Evolutionary conservation across 2,329 filamentous ascomycete genomes (phyloP).

Genomic region (Xylaria sp.): DNA sequence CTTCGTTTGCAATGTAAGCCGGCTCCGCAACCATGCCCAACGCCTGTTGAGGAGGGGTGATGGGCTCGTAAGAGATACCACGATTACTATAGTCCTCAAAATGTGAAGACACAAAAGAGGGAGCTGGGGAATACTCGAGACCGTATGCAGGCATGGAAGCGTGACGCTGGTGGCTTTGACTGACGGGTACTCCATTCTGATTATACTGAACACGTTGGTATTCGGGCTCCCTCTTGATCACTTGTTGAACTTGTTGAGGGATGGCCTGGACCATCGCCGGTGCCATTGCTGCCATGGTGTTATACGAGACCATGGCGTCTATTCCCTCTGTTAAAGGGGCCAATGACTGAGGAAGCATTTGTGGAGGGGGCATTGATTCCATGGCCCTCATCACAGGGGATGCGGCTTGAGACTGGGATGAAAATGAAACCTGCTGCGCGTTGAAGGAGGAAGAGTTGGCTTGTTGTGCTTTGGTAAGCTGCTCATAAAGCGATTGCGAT

Average conservation of each 20-base stretch:
- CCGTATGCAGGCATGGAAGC: conserved; percentile 97
- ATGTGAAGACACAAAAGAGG: conserved; percentile 97
- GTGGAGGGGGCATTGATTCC: conserved; percentile 91
- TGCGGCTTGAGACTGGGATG: conserved; percentile 76
- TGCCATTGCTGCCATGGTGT: conserved; percentile 71
- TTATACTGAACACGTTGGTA: conserved; percentile 85
- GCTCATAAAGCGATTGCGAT: conserved; percentile 97
- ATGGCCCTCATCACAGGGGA: conserved; percentile 90
- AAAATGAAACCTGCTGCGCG: conserved; percentile 71
- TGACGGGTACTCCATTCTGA: conserved; percentile 85
- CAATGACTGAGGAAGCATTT: conserved; percentile 71
- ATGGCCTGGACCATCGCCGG: conserved; percentile 70
- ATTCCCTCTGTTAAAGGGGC: conserved; percentile 66
- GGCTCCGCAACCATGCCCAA: conserved; percentile 83
- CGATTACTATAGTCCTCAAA: conserved; percentile 98
- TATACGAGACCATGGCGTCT: conserved; percentile 76
- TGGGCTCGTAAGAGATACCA: conserved; percentile 93
- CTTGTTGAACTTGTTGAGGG: conserved; percentile 64
- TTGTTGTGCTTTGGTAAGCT: conserved; percentile 98
- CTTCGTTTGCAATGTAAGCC: conserved; percentile 97
- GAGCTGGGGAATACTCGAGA: conserved; percentile 96
- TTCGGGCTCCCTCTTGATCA: conserved; percentile 89
- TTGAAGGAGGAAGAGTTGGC: conserved; percentile 97
- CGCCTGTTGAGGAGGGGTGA: conserved; percentile 93
- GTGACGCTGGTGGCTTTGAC: conserved; percentile 86